Base-by-base conservation (phyloP, 345 rosid species). In the Noccaea caerulescens region DNA sequence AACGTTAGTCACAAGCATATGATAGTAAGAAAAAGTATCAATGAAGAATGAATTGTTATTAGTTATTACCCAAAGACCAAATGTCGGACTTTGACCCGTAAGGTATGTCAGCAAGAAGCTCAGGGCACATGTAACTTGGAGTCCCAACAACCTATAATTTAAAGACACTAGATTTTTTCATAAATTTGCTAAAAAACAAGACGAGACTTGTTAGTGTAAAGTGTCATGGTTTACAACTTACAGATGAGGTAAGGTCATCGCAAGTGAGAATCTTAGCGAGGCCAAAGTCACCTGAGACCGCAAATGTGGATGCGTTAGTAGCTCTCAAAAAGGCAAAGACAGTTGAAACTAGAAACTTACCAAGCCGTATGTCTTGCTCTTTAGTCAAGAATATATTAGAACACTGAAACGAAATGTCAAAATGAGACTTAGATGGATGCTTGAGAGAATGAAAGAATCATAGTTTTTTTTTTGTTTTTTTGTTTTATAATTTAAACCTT, bases 61-160 rank as follows among this genome's bases (percentile, higher is more conserved):
- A 20, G 23, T 27, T 27, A 27, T 27, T 27, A 91, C 99, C 99
- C 77, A 94, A 82, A 49, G 97, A 94, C 99, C 99, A 94, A 60
- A 94, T 89, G 80, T 94, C 99, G 38, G 99, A 94, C 84, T 91
- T 94, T 72, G 97, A 87, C 66, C 99, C 99, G 54, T 94, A 91
- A 32, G 97, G 95, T 76, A 94, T 89, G 73, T 94, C 99, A 61
- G 99, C 95, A 66, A 94, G 96, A 69, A 94, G 93, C 83, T 94
- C 99, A 14, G 99, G 99, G 65, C 99, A 94, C 99, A 94, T 94
- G 75, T 94, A 91, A 76, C 95, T 94, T 18, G 99, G 99, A 71
- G 99, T 94, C 50, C 99, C 99, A 67, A 91, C 99, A 68, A 94
- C 93, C 97, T 94, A 77, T 66, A 39, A 34, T 27, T 27, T 27